Conservation (phyloP, 805 yeast species). For the Metschnikowia lachancei region DNA sequence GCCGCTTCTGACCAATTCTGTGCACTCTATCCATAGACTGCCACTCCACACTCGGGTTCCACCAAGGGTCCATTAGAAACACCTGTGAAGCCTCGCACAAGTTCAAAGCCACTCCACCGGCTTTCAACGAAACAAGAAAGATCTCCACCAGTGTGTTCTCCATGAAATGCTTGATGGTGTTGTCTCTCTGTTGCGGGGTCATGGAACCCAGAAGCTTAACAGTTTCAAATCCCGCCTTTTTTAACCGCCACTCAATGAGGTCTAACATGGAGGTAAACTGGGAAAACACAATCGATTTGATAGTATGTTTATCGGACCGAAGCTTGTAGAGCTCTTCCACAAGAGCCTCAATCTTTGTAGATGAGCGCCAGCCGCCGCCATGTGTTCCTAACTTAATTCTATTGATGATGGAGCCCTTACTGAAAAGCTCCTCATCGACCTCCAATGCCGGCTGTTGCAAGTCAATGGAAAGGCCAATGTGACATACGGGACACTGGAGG, state of each 20-base stretch:
- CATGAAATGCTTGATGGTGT: slow-evolving; percentile 88
- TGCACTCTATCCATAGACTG: slow-evolving; percentile 98
- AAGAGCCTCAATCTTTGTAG: slow-evolving; percentile 94
- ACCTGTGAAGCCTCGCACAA: slow-evolving; percentile 97
- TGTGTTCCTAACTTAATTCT: slow-evolving; percentile 73
- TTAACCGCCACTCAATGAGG: slow-evolving; percentile 90
- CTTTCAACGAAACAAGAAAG: slow-evolving; percentile 89
- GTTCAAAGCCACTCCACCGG: slow-evolving; percentile 98
- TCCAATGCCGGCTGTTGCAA: slow-evolving; percentile 81
- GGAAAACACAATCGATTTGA: slow-evolving; percentile 94
- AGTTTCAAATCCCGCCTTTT: slow-evolving; percentile 91
- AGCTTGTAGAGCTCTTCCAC: slow-evolving; percentile 88
- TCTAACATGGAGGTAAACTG: slow-evolving; percentile 97
- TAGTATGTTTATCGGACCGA: slow-evolving; percentile 82
- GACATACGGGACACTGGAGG: slow-evolving; percentile 93
- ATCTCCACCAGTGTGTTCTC: slow-evolving; percentile 90
- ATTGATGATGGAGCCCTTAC: slow-evolving; percentile 74
- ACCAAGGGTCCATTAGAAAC: slow-evolving; percentile 96
- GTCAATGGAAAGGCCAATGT: slow-evolving; percentile 87
- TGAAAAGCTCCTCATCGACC: slow-evolving; percentile 57
- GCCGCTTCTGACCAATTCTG: slow-evolving; percentile 93
- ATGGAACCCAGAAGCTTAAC: slow-evolving; percentile 94
- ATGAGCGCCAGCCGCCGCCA: slow-evolving; percentile 82
- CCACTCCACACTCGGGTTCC: slow-evolving; percentile 99
- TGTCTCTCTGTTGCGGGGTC: slow-evolving; percentile 95